Conservation (phyloP, 805 yeast genomes). For the Candida silvatica region DNA sequence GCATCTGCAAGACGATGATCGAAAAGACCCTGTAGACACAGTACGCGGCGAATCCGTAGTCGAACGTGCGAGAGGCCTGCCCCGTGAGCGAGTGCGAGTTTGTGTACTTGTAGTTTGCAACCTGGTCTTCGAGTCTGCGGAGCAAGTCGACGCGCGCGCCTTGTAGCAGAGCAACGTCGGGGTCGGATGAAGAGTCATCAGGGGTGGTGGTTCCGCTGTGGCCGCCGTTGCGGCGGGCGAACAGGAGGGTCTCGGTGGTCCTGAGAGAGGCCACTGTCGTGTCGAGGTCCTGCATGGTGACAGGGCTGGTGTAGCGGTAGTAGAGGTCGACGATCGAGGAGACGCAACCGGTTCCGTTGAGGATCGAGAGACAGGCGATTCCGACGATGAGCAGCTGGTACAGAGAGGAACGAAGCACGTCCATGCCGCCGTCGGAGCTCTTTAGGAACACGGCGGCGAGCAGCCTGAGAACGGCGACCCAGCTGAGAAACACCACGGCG, state of each 20-base stretch:
- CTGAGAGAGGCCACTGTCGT: constrained; percentile 30
- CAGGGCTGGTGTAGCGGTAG: constrained; percentile 12
- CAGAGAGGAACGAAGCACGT: constrained; percentile 25
- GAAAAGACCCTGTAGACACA: constrained; percentile 39
- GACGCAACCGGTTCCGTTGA: constrained; percentile 45
- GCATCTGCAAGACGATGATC: constrained; percentile 33
- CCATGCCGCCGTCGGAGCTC: not conserved
- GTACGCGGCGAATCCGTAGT: constrained; percentile 31
- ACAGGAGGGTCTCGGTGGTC: constrained; percentile 28
- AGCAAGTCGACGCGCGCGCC: not conserved
- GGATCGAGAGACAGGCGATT: constrained; percentile 37
- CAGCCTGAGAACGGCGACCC: constrained; percentile 23
- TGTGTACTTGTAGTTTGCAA: constrained; percentile 2
- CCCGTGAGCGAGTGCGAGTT: constrained; percentile 3
- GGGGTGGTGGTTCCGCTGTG: no score
- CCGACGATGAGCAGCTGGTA: constrained; percentile 41
- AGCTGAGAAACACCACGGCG: constrained; percentile 4
- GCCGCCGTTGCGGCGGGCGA: not conserved
- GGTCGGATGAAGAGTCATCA: not conserved
- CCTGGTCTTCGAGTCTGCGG: constrained; percentile 3
- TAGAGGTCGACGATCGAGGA: constrained; percentile 31
- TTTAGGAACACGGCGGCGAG: not conserved
- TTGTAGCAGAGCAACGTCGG: constrained; percentile 4
- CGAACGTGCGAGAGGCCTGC: not conserved
- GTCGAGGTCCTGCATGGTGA: constrained; percentile 27